Evolutionary conservation across 2,329 filamentous ascomycete species (phyloP).

Genomic region (Teratosphaeria pseudoeucalypti): DNA sequence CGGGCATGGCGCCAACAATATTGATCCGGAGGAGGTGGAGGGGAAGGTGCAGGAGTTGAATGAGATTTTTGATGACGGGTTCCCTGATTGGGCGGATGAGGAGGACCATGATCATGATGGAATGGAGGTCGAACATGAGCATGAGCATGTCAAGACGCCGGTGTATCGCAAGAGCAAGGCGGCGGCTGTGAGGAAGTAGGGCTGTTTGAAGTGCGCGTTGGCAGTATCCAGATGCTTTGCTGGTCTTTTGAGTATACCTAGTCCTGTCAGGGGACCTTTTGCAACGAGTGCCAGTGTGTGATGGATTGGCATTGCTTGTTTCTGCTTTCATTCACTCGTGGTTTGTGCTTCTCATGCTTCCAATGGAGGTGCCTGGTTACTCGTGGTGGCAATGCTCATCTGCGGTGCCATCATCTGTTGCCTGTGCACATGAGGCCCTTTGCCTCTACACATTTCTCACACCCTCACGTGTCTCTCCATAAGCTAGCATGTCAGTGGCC

Average conservation of each 20-base stretch:
- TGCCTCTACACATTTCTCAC: neutral
- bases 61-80: neutral
- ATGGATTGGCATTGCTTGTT: neutral
- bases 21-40: neutral
- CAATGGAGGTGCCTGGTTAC: neutral
- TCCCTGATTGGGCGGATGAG: neutral
- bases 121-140: constrained; percentile 9
- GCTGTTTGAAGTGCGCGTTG: no score
- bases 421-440: neutral
- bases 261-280: constrained; percentile 19
- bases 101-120: neutral
- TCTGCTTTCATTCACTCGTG: neutral
- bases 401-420: neutral
- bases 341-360: neutral
- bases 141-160: constrained; percentile 1
- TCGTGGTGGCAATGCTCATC: neutral
- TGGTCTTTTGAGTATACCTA: no score
- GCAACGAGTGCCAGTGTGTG: neutral
- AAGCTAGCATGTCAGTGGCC: neutral
- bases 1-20: neutral
- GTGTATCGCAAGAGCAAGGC: neutral
- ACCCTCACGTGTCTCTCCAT: neutral
- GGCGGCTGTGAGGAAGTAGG: neutral
- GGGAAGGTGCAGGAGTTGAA: neutral
- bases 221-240: no score